These are phyloP conservation scores for Cytospora leucostoma DNA, from an alignment of 2,329 filamentous ascomycete species.

Conservation along the genomic window DNA sequence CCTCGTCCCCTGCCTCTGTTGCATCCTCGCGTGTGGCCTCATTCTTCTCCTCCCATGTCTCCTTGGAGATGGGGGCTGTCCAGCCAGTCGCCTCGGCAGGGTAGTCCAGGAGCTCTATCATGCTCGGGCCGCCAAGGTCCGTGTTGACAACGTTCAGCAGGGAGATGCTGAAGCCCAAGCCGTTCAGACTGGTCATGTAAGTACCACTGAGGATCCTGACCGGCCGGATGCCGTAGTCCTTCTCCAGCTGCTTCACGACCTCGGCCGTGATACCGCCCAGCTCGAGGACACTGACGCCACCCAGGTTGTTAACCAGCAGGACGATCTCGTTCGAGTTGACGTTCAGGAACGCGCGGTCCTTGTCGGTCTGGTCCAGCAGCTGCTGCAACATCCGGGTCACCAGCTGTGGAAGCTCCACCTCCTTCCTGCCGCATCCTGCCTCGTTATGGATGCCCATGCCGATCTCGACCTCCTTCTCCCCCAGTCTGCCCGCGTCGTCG, in stretches of 20 bases:
- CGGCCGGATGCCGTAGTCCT: slow-evolving; percentile 60
- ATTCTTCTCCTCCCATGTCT: slow-evolving; percentile 64
- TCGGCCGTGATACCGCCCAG: slow-evolving; percentile 71
- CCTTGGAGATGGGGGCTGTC: slow-evolving; percentile 62
- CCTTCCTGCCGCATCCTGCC: slow-evolving; percentile 55
- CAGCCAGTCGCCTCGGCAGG: slow-evolving; percentile 71
- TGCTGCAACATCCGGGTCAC: slow-evolving; percentile 69
- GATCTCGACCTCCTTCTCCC: slow-evolving; percentile 59
- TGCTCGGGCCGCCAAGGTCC: slow-evolving; percentile 59
- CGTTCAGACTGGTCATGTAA: slow-evolving; percentile 79
- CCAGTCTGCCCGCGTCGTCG: slow-evolving; percentile 58
- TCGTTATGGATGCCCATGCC: slow-evolving; percentile 83
- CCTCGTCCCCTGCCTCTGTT: slow-evolving; percentile 35
- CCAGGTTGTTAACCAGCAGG: slow-evolving; percentile 74
- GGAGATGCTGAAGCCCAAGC: slow-evolving; percentile 72
- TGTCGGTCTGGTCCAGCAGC: slow-evolving; percentile 65
- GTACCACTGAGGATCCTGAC: slow-evolving; percentile 68
- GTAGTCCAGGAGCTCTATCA: slow-evolving; percentile 71
- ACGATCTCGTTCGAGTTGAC: slow-evolving; percentile 66
- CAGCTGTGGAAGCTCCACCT: slow-evolving; percentile 54
- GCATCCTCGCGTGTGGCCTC: slow-evolving; percentile 47
- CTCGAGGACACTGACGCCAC: slow-evolving; percentile 71
- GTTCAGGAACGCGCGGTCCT: slow-evolving; percentile 69
- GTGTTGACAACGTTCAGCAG: slow-evolving; percentile 65
- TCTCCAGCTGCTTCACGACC: slow-evolving; percentile 63